These are phyloP conservation scores for Fusarium sp. DNA, from an alignment of 2,329 filamentous ascomycete species.

Conservation along the genomic window DNA sequence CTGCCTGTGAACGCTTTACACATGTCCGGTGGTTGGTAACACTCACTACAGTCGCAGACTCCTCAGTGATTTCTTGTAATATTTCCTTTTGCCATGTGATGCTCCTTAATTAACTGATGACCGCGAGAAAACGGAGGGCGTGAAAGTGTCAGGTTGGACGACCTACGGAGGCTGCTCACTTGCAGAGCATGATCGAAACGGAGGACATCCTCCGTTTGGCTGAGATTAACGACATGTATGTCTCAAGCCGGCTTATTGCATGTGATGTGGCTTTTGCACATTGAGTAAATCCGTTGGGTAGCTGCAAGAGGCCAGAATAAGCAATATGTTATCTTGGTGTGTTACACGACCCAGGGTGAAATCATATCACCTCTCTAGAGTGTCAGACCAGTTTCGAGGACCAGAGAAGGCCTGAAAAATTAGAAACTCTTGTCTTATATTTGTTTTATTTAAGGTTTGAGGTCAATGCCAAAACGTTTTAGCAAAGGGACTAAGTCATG, in stretches of 20 bases:
- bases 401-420: no score
- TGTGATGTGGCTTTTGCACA: neutral
- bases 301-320: neutral
- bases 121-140: neutral
- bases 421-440: no score
- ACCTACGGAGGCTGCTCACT: neutral
- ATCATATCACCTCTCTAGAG: neutral
- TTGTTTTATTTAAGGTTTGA: neutral
- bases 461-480: neutral
- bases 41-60: neutral
- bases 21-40: neutral
- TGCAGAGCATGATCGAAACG: neutral
- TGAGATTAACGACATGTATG: neutral
- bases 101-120: rapidly evolving
- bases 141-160: neutral
- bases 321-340: neutral
- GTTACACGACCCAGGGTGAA: neutral
- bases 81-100: neutral
- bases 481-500: neutral
- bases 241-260: neutral
- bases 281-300: no score
- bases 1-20: neutral
- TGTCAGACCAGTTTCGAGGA: neutral
- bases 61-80: neutral
- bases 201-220: neutral